phyloP scores from a whole-genome alignment of 805 yeast species.

The Wickerhamomyces silvicola region DNA sequence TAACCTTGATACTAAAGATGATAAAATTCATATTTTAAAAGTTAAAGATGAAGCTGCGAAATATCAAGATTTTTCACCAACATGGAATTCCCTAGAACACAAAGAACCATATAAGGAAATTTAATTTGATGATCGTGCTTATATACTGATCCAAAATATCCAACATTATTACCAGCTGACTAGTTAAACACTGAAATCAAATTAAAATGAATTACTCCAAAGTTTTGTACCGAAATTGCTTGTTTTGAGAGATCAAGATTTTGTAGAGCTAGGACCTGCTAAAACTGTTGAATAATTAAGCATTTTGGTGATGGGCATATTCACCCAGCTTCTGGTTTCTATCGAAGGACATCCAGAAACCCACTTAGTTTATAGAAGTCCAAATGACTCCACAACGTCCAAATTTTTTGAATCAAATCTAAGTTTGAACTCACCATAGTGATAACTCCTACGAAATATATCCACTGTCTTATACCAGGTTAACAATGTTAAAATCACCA shows the following conservation, averaged over 20 bases:
- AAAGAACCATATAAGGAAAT: constrained; percentile 12
- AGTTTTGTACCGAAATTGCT: too few species aligned
- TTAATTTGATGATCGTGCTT: constrained; percentile 5
- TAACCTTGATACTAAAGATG: constrained; percentile 2
- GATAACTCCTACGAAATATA: constrained; percentile 50
- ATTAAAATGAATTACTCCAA: not conserved
- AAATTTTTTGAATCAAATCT: constrained; percentile 5
- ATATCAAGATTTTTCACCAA: constrained; percentile 25
- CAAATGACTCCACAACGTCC: constrained; percentile 7
- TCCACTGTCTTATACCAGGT: constrained; percentile 50
- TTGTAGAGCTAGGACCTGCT: too few species aligned
- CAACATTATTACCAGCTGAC: constrained; percentile 19
- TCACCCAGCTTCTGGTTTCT: too few species aligned
- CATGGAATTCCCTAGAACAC: constrained; percentile 21
- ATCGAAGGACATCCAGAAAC: too few species aligned
- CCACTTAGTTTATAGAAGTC: constrained; percentile 10
- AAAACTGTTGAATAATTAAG: too few species aligned
- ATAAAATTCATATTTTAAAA: constrained; percentile 3
- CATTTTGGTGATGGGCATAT: too few species aligned
- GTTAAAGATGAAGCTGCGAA: constrained; percentile 12
- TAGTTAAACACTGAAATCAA: constrained; percentile 4
- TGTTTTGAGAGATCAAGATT: too few species aligned
- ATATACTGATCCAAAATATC: constrained; percentile 17
- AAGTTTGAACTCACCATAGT: constrained; percentile 36
- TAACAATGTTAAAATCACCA: constrained; percentile 47